Base-by-base conservation (phyloP, 2,329 filamentous ascomycete species). In the Fusarium robinianum region DNA sequence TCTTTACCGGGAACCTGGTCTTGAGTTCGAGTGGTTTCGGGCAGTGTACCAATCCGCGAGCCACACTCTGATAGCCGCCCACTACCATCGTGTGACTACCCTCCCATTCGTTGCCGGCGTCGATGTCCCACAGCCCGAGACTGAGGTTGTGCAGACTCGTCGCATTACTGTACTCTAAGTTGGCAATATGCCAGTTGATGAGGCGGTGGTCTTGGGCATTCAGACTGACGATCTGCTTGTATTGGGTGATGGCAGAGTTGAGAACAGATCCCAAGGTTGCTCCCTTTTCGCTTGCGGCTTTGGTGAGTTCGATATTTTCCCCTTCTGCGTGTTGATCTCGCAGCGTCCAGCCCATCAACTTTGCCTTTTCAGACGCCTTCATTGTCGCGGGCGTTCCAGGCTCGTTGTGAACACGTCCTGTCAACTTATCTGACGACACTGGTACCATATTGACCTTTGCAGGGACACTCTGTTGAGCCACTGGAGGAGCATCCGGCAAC, bases 151-250 rank as follows among this genome's bases (percentile, higher is more conserved):
- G 85, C 41, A 96, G 83, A 55, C 90, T 95, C 2, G 85, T 88
- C 2, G 94, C 94, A 66, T 97, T 99, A 51, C 92, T 95, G 64
- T 99, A 99, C 68, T 99, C 94, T 10, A 99, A 78, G 63, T 99
- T 99, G 54, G 95, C 95, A 66, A 96, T 87, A 68, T 99, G 95
- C 94, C 94, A 99, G 63, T 96, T 99, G 62, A 97, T 79, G 11
- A 99, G 75, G 31, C 94, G 83, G 68, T 95, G 85, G 62, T 99
- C 94, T 63, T 90, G 88, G 1, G 91, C 81, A 10, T 84, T 88
- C 38, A 99, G 72, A 46, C 95, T 85, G 18, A 97, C 78, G 34
- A 99, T 79, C 21, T 80, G 76, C 61, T 88, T 85, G 65, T 96
- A 99, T 66, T 97, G 91, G 12, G 79, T 79, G 48, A 99, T 84